Base-by-base conservation (phyloP, 768 basidiomycete genomes). In the Pleurotus sapidus region DNA sequence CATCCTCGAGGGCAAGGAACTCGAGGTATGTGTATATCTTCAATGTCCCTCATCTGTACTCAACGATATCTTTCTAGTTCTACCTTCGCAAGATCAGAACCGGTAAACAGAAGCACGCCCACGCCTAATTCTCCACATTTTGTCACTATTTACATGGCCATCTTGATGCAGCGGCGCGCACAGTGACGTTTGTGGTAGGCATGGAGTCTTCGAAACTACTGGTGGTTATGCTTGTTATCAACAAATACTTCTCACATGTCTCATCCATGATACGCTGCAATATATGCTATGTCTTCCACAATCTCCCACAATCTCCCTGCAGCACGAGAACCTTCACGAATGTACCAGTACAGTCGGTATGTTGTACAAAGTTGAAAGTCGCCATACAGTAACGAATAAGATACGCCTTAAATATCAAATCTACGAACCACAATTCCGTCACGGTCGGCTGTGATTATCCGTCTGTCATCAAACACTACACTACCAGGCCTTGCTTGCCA, bases 1-100 rank as follows among this genome's bases (percentile, higher is more conserved):
- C 77, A 80, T 99, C 61, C 86, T 99, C 55, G 97, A 99, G 81
- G 97, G 97, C 69, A 95, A 93, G 78, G 97, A 99, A 74, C 87
- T 98, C 56, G 95, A 98, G 84, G 94, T 96, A 62, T 50, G 82
- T 69, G 46, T 40, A 3, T 14, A 27, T 42, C 27, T 39, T 58
- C 55, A 57, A 49, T 47, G 53, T 49, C 3, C 3, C 30, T 34
- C 3, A 34, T 11, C 30, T 34, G 8, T 34, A 34, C 64, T 70
- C 60, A 68, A 63, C 68, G 27, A 60, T 62, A 47, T 45, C 46
- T 60, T 37, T 62, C 9, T 64, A 95, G 92, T 97, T 98, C 80
- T 97, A 96, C 81, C 75, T 94, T 68, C 86, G 92, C 80, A 95
- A 95, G 73, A 80, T 98, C 75, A 88, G 91, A 76, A 83, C 90